These are phyloP conservation scores for Solanum acaule DNA, from an alignment of 257 asterid species.

Conservation along the genomic window DNA sequence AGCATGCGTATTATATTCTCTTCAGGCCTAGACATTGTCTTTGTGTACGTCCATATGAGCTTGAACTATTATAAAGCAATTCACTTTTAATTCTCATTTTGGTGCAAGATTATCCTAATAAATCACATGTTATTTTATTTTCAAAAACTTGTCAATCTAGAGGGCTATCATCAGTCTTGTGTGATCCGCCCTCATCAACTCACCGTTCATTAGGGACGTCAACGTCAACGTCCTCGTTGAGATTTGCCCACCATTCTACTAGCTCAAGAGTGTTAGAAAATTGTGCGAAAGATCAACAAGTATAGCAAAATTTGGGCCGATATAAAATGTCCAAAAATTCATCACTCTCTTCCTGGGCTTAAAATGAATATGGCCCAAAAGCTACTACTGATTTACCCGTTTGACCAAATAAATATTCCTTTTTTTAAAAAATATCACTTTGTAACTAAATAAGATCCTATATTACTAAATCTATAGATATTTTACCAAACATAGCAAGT, in stretches of 20 bases:
- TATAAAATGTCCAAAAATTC: not conserved
- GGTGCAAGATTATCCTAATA: not conserved
- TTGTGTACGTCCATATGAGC: not conserved
- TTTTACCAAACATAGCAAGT: too few species aligned
- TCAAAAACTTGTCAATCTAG: not conserved
- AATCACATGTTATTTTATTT: not conserved
- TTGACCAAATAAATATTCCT: not conserved
- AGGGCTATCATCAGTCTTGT: not conserved
- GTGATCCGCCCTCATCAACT: not conserved
- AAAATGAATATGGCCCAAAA: not conserved
- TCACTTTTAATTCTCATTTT: not conserved
- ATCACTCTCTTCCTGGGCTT: too few species aligned
- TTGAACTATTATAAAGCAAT: not conserved
- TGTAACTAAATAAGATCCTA: not conserved
- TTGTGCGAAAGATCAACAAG: not conserved
- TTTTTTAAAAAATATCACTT: not conserved
- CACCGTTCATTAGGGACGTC: not conserved
- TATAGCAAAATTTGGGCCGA: not conserved
- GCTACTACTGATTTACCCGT: not conserved
- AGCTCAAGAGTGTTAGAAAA: not conserved
- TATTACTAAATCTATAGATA: not conserved
- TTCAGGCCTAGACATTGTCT: not conserved
- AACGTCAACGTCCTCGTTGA: not conserved
- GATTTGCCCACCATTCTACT: not conserved
- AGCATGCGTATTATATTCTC: too few species aligned